Evolutionary conservation across 371 early-diverging fungal species (phyloP), one percentile per base, ranked within the genome.

Genomic region (Neoconidiobolus thromboides): DNA sequence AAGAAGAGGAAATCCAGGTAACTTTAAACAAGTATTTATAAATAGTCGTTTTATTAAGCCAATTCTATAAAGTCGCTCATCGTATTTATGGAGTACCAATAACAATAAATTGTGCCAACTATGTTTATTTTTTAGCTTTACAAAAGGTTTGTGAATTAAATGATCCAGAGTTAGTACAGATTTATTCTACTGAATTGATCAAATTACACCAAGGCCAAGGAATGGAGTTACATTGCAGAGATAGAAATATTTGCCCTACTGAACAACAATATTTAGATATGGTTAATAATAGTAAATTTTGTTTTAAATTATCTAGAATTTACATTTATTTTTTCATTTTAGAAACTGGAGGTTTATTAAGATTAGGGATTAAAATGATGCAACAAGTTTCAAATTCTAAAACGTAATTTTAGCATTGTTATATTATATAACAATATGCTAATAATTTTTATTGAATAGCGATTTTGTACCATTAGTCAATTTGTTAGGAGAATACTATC

Each of bases 21-120:
- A 26, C 26, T 26, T 26, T 26, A 26, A 26, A 26, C 26, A 26
- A 26, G 26, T 26, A 26, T 0, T 26, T 26, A 26, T 26, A 26
- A 26, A 26, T 26, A 26, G 26, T 26, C 26, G 26, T 26, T 26
- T 26, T 26, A 26, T 26, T 26, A 26, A 26, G 26, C 26, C 26
- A 26, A 26, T 26, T 26, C 26, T 26, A 26, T 46, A 46, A 9
- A 73, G 96, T 89, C 36, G 91, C 96, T 1, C 96, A 97, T 73
- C 85, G 87, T 62, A 86, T 97, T 43, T 97, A 80, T 72, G 96
- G 96, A 2, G 70, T 85, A 2, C 84, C 96, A 12, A 71, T 81
- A 64, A 87, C 93, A 10, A 96, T 97, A 64, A 95, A 95, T 63
- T 86, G 86, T 46, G 96, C 93, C 37, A 94, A 95, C 64, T 94